Evolutionary conservation across 306 rosid genomes (phyloP), one percentile per base, ranked within the genome.

Genomic region (Lupinus albus): DNA sequence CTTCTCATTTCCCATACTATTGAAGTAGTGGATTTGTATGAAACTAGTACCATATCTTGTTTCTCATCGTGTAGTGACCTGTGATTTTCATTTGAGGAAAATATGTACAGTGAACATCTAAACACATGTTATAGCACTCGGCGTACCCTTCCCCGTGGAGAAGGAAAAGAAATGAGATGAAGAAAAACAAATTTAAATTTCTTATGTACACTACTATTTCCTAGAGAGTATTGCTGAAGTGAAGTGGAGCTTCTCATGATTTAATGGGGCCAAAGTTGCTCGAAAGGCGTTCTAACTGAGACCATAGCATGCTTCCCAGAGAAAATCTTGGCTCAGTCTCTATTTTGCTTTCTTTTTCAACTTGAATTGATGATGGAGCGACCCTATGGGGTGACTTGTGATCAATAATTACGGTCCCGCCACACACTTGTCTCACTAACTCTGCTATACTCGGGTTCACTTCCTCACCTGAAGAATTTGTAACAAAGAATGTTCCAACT

Each of bases 211-310:
- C 8, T 7, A 21, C 11, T 30, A 5, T 46, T 45, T 54, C 6
- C 11, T 17, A 45, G 45, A 3, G 72, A 46, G 4, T 25, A 13
- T 25, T 18, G 2, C 1, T 20, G 25, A 28, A 8, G 70, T 17
- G 1, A 0, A 9, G 35, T 47, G 36, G 25, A 50, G 66, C 4
- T 32, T 58, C 3, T 79, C 71, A 80, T 4, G 83, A 78, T 76
- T 69, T 72, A 4, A 85, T 70, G 59, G 85, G 67, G 54, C 87
- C 76, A n/a, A 87, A 86, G 55, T 57, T 83, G 54, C 71, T 11
- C 0, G 95, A 90, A 45, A 94, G 78, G 18, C 96, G 81, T 63
- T 79, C 99, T 3, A 94, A 70, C 15, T 79, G 95, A 25, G 96
- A 82, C 97, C 99, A 74, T 5, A 94, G 49, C 80, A 86, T 61